Conservation (phyloP, 2,329 filamentous ascomycete species). For the Penicillium digitatum region DNA sequence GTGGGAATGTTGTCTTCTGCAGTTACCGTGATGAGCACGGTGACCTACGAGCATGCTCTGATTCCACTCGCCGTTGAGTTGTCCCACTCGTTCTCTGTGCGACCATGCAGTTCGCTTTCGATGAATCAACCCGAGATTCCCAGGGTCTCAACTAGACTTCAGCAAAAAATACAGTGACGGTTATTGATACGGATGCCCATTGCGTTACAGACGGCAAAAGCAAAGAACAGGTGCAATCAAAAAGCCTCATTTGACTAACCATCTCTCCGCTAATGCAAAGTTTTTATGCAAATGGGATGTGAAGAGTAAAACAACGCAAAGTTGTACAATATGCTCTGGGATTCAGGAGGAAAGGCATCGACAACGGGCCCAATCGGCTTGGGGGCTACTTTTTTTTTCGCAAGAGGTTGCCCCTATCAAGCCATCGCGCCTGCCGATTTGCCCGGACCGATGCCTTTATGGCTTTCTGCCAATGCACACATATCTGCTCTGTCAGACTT, state of each 20-base stretch:
- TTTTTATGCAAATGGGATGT: constrained; percentile 13
- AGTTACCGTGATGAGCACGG: background rate
- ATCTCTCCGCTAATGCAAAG: constrained; percentile 15
- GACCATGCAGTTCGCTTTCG: background rate
- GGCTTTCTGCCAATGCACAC: constrained; percentile 43
- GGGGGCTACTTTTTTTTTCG: background rate
- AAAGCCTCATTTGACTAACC: constrained; percentile 18
- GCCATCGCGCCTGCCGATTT: background rate
- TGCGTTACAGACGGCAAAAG: background rate
- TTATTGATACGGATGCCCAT: background rate
- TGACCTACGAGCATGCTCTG: background rate
- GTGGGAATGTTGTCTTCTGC: background rate
- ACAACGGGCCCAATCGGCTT: background rate
- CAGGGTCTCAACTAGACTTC: background rate
- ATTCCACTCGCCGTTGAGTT: background rate
- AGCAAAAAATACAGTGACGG: background rate
- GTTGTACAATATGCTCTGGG: constrained; percentile 1
- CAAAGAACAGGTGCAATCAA: constrained; percentile 3
- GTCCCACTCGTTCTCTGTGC: background rate
- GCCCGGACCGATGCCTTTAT: constrained; percentile 1
- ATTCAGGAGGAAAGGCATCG: background rate
- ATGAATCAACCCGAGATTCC: background rate
- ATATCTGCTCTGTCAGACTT: constrained; percentile 34
- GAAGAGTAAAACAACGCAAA: constrained; percentile 3
- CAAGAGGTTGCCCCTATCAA: background rate